Conservation (phyloP, 2,329 filamentous ascomycete species). For the Coleophoma eucalyptorum region DNA sequence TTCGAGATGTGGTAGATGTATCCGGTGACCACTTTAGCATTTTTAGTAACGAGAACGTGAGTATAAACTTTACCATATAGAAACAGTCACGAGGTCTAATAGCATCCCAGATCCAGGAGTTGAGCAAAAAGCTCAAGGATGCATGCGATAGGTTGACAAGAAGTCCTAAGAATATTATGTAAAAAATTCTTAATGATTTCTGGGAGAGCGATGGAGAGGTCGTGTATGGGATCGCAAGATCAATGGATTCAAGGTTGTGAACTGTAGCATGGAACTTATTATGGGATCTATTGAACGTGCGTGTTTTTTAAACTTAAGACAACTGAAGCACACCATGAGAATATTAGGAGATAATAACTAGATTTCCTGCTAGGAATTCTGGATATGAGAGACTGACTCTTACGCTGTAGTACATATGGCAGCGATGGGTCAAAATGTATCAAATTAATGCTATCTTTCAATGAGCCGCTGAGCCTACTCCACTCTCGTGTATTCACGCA, state of each 20-base stretch:
- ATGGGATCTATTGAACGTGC: neutral
- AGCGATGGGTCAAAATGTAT: neutral
- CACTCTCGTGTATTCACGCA: neutral
- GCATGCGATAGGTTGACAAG: neutral
- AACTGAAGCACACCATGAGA: neutral
- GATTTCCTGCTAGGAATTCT: neutral
- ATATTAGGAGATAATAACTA: neutral
- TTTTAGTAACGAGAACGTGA: neutral
- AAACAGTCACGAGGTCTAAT: neutral
- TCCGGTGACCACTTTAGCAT: slow-evolving; percentile 1
- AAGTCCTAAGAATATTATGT: neutral
- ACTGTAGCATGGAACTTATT: neutral
- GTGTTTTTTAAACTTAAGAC: neutral
- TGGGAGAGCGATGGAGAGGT: neutral
- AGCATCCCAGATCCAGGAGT: neutral
- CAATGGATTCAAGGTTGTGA: neutral
- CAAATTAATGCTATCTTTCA: neutral
- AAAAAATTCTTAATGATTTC: neutral
- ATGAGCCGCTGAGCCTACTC: neutral
- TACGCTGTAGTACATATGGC: neutral
- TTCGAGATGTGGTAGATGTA: neutral
- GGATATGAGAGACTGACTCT: neutral
- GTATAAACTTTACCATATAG: neutral
- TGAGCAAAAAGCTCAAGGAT: slow-evolving; percentile 1
- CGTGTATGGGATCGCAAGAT: neutral